Evolutionary conservation across 768 basidiomycete species (phyloP).

Genomic region (Leccinellum rugosiceps): DNA sequence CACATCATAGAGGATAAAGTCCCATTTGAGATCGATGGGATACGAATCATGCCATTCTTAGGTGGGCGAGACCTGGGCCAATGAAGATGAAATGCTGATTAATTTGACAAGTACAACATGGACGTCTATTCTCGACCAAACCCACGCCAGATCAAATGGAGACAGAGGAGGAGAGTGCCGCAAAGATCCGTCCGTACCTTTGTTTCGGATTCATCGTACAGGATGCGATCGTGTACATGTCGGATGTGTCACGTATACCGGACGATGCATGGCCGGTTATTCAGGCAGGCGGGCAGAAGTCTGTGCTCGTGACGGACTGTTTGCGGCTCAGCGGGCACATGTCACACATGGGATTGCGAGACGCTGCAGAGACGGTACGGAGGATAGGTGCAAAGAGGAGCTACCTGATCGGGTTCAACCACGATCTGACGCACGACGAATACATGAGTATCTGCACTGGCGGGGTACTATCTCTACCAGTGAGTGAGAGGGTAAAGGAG

Average conservation of each 20-base stretch:
- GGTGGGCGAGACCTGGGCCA: conserved; percentile 35
- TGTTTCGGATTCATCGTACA: conserved; percentile 71
- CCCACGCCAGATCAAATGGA: conserved; percentile 28
- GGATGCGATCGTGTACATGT: conserved; percentile 68
- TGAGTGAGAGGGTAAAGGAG: conserved; percentile 32
- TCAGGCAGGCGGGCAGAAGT: conserved; percentile 24
- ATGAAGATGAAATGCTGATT: background rate
- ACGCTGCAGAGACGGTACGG: conserved; percentile 55
- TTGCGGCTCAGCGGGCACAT: conserved; percentile 60
- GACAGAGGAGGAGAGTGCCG: background rate
- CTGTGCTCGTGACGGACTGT: conserved; percentile 75
- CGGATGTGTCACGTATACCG: conserved; percentile 81
- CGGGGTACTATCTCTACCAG: conserved; percentile 30
- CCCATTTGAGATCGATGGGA: conserved; percentile 64
- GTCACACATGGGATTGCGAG: conserved; percentile 78
- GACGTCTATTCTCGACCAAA: conserved; percentile 52
- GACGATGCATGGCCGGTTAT: conserved; percentile 63
- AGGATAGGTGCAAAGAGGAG: conserved; percentile 57
- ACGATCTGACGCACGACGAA: conserved; percentile 77
- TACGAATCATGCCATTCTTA: conserved; percentile 61
- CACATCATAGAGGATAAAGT: conserved; percentile 70
- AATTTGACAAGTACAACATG: conserved; percentile 60
- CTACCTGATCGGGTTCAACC: conserved; percentile 74
- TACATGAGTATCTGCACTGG: conserved; percentile 62
- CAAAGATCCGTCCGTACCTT: conserved; percentile 51